Evolutionary conservation across 331 rosid genomes (phyloP), one percentile per base, ranked within the genome.

Genomic region (Stylosanthes scabra): DNA sequence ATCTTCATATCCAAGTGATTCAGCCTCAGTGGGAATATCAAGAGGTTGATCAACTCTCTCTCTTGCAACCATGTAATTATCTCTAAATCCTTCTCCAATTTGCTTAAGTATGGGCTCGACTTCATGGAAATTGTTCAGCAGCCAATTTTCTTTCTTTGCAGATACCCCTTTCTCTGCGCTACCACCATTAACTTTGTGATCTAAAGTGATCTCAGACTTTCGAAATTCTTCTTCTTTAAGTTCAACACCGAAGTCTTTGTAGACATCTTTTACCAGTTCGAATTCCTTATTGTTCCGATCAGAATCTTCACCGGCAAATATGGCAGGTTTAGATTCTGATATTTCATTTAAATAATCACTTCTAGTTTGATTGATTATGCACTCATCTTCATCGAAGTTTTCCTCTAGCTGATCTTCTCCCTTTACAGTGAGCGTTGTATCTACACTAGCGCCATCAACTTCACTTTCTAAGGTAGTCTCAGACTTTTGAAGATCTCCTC

Each of bases 81-180:
- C 88, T 77, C 87, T 78, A 86, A 88, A 94, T 49, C 99, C 97
- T 40, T 76, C 85, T 76, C 96, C 88, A 70, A 94, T 91, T 81
- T 85, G 82, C 85, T 86, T 83, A 49, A 79, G 78, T 81, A 94
- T 72, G 8, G 97, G 89, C 77, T 92, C 96, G 68, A 91, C 85
- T 83, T 91, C 97, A 71, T 82, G 77, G 62, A 88, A 90, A 78
- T 89, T 94, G 47, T 81, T 64, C 66, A 89, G 96, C 60, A 88
- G 72, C 97, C 99, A 94, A 64, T 70, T 89, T 71, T 89, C 88
- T 11, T 72, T 77, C 82, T 81, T 77, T 63, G 47, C 82, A 57
- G 87, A 45, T 31, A 58, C 68, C 50, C 11, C 76, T 49, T 34
- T 63, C 62, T 76, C 80, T 25, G 60, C 28, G 72, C 16, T 72